Base-by-base conservation (phyloP, 2,329 filamentous ascomycete genomes). In the Aureobasidium sp. region DNA sequence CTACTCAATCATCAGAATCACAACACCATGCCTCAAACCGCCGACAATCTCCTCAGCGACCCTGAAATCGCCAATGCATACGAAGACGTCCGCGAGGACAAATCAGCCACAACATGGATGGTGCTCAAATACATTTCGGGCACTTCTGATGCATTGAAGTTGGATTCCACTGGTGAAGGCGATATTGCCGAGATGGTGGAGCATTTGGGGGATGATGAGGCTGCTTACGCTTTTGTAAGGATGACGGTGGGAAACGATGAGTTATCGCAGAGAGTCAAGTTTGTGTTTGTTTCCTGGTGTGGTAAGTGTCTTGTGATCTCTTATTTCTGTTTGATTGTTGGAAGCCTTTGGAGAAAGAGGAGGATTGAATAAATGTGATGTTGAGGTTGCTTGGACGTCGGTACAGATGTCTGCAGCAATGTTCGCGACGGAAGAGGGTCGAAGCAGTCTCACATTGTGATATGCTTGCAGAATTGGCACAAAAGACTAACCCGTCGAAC, bases 81-180 rank as follows among this genome's bases (percentile, higher is more conserved):
- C 45, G 57, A 59, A 50, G 57, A 59, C 27, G 57, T 59, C 2
- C 45, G 57, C 5, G 21, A 14, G 36, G 57, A 59, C 45, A 59
- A 59, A n/a, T 59, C 57, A 13, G 44, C 39, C 16, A 59, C 57
- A 30, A 59, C 57, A 59, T 59, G 57, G 57, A 59, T 59, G 57
- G 45, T 50, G 29, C 57, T 59, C 44, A 59, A 59, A 13, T 59
- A 59, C 45, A 50, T 59, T 6, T 59, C 57, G 4, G 57, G 57
- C 36, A 59, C 57, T 4, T 59, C 57, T n/a, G 57, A 59, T 45
- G 44, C 45, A 11, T 34, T 59, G 45, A 59, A 59, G 34, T 14
- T 59, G 57, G 57, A 59, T 42, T 30, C 27, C 3, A 59, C 57
- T 16, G 57, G 57, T 16, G 30, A 59, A 25, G 57, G 44, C 6